These are phyloP conservation scores for Kwoniella shivajii DNA, from an alignment of 1,284 basidiomycete genomes.

Conservation along the genomic window DNA sequence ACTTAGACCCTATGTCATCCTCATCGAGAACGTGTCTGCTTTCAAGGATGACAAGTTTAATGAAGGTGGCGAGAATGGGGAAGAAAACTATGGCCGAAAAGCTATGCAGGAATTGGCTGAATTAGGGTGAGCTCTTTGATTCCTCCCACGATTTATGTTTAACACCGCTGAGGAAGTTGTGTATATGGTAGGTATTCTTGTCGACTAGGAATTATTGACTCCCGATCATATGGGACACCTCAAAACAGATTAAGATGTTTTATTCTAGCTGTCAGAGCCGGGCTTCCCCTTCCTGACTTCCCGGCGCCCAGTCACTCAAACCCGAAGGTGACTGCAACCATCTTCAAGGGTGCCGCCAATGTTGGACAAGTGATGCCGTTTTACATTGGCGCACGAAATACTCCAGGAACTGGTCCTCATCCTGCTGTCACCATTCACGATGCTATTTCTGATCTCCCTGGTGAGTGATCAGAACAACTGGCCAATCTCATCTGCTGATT, in stretches of 20 bases:
- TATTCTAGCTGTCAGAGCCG: conserved; percentile 30
- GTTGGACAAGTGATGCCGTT: conserved; percentile 6
- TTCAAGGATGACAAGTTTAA: conserved; percentile 23
- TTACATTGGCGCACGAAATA: conserved; percentile 14
- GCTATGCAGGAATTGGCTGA: conserved; percentile 20
- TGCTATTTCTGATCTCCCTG: conserved; percentile 34
- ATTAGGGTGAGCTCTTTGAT: conserved; percentile 9
- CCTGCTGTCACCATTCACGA: conserved; percentile 30
- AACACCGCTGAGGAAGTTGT: background rate
- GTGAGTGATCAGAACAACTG: conserved; percentile 11
- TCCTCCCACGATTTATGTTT: background rate
- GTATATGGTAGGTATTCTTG: background rate
- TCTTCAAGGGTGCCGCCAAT: conserved; percentile 5
- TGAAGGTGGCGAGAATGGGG: background rate
- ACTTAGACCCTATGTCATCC: conserved; percentile 25
- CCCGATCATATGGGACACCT: conserved; percentile 32
- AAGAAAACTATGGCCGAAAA: conserved; percentile 18
- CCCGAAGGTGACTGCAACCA: conserved; percentile 11
- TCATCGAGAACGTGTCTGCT: conserved; percentile 43
- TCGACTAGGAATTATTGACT: conserved; percentile 27
- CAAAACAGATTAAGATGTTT: conserved; percentile 36
- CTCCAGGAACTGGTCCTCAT: conserved; percentile 22
- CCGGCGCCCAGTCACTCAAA: conserved; percentile 37
- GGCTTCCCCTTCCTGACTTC: conserved; percentile 30
- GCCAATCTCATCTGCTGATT: background rate